Percentiles rank a stretch among this genome's conserved stretches.
phyloP scores from a whole-genome alignment of 371 early-diverging fungal species.

The Mortierella polycephala region DNA sequence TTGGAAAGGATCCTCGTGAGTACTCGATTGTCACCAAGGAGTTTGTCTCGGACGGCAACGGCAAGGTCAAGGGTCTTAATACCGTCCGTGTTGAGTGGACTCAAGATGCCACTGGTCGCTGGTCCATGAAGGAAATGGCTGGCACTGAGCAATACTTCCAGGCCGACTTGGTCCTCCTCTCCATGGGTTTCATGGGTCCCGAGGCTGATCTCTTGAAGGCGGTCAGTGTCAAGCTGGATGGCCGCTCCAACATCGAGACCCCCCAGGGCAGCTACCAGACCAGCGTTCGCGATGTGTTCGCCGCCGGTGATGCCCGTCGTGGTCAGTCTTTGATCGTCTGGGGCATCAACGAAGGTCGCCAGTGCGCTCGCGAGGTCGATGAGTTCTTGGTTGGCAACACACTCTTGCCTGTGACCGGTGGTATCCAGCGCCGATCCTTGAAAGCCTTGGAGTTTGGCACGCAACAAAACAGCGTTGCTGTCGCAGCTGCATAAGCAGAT shows the following conservation, averaged over 20 bases:
- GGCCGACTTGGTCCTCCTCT: conserved; percentile 91
- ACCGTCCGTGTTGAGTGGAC: conserved; percentile 96
- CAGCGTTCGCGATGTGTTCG: conserved; percentile 84
- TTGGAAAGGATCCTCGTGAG: conserved; percentile 94
- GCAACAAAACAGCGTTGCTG: conserved; percentile 9
- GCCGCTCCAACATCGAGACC: conserved; percentile 83
- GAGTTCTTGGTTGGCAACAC: conserved; percentile 75
- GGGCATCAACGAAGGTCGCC: conserved; percentile 97
- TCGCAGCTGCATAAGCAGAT: conserved; percentile 14
- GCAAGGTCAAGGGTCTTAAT: conserved; percentile 89
- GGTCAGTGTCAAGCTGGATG: conserved; percentile 79
- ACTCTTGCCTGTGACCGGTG: conserved; percentile 76
- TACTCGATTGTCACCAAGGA: conserved; percentile 94
- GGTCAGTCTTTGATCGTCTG: conserved; percentile 96
- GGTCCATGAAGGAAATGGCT: conserved; percentile 89
- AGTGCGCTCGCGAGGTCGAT: conserved; percentile 95
- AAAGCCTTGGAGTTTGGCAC: conserved; percentile 41
- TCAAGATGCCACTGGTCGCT: conserved; percentile 80
- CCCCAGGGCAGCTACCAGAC: conserved; percentile 83
- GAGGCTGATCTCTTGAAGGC: conserved; percentile 86
- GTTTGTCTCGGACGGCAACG: conserved; percentile 88
- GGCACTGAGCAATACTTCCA: conserved; percentile 86
- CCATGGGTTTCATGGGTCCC: conserved; percentile 98
- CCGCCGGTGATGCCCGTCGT: conserved; percentile 96
- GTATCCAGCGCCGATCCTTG: conserved; percentile 66